A percentile compares a stretch with the other conserved stretches of the same genome.
Conservation (phyloP, 495 filamentous ascomycete species). For the Penicillium salamii region DNA sequence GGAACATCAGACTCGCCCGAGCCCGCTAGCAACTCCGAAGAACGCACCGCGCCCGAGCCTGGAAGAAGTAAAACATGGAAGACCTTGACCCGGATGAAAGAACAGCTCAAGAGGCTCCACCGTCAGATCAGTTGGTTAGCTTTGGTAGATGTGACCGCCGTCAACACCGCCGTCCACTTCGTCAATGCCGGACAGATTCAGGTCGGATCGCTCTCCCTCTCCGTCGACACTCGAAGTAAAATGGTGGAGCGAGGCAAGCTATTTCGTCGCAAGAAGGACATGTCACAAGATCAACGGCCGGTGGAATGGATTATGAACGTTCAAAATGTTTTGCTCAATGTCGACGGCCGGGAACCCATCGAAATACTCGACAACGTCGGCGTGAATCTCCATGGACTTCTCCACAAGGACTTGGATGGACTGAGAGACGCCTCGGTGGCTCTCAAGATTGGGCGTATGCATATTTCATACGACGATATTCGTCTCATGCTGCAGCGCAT, state of each 20-base stretch:
- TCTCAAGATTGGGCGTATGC: slow-evolving; percentile 84
- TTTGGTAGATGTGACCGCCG: slow-evolving; percentile 85
- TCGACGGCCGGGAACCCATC: slow-evolving; percentile 78
- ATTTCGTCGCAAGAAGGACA: slow-evolving; percentile 77
- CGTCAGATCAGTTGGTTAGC: slow-evolving; percentile 84
- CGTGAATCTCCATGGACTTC: slow-evolving; percentile 84
- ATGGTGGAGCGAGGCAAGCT: slow-evolving; percentile 88
- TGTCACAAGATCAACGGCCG: slow-evolving; percentile 68
- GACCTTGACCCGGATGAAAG: slow-evolving; percentile 69
- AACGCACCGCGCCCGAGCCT: slow-evolving; percentile 18
- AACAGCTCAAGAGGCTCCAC: slow-evolving; percentile 81
- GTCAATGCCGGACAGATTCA: slow-evolving; percentile 79
- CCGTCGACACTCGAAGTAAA: slow-evolving; percentile 86
- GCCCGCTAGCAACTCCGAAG: slow-evolving; percentile 22
- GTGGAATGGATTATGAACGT: slow-evolving; percentile 92
- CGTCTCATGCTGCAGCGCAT: slow-evolving; percentile 54
- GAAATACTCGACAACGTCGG: slow-evolving; percentile 87
- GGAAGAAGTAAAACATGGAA: slow-evolving; percentile 73
- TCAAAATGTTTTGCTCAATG: slow-evolving; percentile 82
- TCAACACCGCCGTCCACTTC: slow-evolving; percentile 71
- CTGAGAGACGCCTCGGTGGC: slow-evolving; percentile 87
- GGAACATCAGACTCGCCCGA: slow-evolving; percentile 20
- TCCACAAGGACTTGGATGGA: slow-evolving; percentile 85
- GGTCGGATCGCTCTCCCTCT: slow-evolving; percentile 76
- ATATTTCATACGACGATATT: slow-evolving; percentile 87